Base-by-base conservation (phyloP, 2,329 filamentous ascomycete species). In the Escovopsis sp. region DNA sequence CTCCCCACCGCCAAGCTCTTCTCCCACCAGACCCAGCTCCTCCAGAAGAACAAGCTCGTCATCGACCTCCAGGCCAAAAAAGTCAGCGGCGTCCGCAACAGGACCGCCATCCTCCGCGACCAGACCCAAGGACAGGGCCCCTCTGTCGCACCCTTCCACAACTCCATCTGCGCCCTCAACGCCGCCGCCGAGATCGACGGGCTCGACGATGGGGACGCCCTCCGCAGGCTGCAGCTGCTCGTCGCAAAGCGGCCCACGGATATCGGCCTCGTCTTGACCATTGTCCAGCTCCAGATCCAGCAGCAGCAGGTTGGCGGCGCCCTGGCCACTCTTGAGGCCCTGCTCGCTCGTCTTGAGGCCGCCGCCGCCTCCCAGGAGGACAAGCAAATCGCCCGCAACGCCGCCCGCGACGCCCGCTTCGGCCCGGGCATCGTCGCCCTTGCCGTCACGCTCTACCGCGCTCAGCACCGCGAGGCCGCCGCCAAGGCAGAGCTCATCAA, bases 401-500 rank as follows among this genome's bases (percentile, higher is more conserved):
- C 69, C 13, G 66, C 78, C 39, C 65, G 74, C 38, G 76, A 86
- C 45, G 72, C 80, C 18, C 78, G 87, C 10, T 90, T 79, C 54
- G 78, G 84, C 18, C 88, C 90, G 0, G 88, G 88, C 3, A 65
- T 98, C 2, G 70, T 96, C 19, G 85, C 83, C 1, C 65, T 88
- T 2, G 65, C 82, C 3, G 78, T 93, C 9, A 76, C 82, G 2
- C 66, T 98, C 0, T 90, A 94, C 57, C 73, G 74, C 46, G 62
- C 68, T 2, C 79, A 90, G 53, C 78, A 80, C 27, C 80, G 86
- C 26, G 79, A 78, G 44, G 62, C 67, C 17, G 76, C 81, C 21
- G 75, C 82, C 41, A 81, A 81, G 42, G 58, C 63, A 6, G 82
- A 90, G 50, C 65, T 96, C 14, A 72, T 76, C 39, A 82, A 79